Conservation (phyloP, 2,329 filamentous ascomycete genomes). For the Grosmannia clavigera region DNA sequence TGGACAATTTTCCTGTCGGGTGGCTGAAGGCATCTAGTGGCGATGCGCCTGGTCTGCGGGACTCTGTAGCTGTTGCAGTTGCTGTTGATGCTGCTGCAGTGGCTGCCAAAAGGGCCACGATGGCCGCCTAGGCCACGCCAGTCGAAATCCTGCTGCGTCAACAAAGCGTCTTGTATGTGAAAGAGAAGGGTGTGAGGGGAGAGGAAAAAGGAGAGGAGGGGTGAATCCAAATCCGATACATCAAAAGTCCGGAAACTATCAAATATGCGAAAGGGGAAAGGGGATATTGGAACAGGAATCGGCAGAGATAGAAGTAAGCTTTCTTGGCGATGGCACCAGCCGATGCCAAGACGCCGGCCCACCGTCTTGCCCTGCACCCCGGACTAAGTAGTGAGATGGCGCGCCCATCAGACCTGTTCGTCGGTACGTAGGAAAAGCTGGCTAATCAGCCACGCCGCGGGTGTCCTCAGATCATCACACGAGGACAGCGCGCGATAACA, state of each 20-base stretch:
- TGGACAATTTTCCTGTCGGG: neutral
- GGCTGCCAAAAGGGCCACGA: neutral
- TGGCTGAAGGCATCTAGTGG: neutral
- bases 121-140: neutral
- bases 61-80: neutral
- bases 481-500: conserved; percentile 6
- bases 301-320: neutral
- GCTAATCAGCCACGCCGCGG: too few relatives aligned
- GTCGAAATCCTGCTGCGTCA: neutral
- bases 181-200: neutral
- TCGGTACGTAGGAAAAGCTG: too few relatives aligned
- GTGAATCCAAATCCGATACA: too few relatives aligned
- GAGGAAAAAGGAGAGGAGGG: neutral
- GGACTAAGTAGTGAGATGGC: neutral
- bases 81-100: neutral
- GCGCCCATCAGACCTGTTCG: neutral
- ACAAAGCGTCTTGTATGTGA: neutral
- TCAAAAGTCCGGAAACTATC: neutral
- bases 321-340: conserved; percentile 7
- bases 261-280: too few relatives aligned
- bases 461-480: neutral
- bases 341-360: conserved; percentile 5
- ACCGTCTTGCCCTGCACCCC: neutral
- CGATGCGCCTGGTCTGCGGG: neutral
- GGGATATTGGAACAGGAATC: too few relatives aligned